phyloP scores from a whole-genome alignment of 2,329 filamentous ascomycete species.

The Magnaporthales sp. region DNA sequence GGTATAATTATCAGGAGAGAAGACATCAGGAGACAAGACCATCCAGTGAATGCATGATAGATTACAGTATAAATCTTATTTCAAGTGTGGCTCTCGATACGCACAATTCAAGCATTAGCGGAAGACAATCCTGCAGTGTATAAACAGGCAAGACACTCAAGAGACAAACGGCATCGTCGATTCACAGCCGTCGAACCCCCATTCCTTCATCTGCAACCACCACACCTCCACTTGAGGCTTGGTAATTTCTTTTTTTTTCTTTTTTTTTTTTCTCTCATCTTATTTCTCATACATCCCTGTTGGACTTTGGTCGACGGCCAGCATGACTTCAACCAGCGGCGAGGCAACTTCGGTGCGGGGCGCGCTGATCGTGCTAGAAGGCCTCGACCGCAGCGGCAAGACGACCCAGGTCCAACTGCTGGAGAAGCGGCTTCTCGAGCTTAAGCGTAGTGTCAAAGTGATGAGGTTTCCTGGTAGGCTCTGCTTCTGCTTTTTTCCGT shows the following conservation, averaged over 20 bases:
- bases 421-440: conserved; percentile 41
- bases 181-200: background rate
- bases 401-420: conserved; percentile 78
- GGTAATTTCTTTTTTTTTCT: background rate
- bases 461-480: conserved; percentile 49
- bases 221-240: background rate
- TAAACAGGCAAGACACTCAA: too few species aligned
- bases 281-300: background rate
- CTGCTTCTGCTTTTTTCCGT: background rate
- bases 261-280: background rate
- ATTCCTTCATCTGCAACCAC: background rate
- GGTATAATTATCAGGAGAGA: background rate
- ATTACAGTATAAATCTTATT: background rate
- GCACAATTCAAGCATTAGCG: background rate
- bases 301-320: background rate
- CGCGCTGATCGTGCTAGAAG: conserved; percentile 76
- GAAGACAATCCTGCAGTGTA: too few species aligned
- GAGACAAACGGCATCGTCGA: background rate
- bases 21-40: background rate
- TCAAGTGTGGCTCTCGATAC: background rate
- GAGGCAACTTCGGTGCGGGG: conserved; percentile 44
- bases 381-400: conserved; percentile 84
- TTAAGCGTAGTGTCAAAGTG: conserved; percentile 38
- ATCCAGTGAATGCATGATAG: background rate
- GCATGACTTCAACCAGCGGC: conserved; percentile 36